Percentiles rank a stretch among this genome's conserved stretches.
Conservation (phyloP, 2,329 filamentous ascomycete species). For the Corinectria fuckeliana region DNA sequence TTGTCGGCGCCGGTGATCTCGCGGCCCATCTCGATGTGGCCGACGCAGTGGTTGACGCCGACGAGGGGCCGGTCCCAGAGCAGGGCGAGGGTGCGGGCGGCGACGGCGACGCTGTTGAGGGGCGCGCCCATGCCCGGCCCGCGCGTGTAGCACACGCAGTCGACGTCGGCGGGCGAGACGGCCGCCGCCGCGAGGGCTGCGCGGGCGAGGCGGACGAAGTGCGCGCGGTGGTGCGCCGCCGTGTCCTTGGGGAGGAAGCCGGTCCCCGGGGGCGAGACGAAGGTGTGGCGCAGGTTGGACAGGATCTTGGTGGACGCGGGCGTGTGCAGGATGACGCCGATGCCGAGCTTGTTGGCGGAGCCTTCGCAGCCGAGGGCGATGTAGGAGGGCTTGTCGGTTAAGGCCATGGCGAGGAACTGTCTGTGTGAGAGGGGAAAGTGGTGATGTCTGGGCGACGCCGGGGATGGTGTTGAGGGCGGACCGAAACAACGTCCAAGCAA, state of each 20-base stretch:
- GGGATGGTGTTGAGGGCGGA: neutral
- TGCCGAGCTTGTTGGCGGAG: constrained; percentile 96
- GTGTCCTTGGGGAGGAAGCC: constrained; percentile 98
- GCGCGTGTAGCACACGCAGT: constrained; percentile 94
- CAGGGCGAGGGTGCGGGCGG: constrained; percentile 79
- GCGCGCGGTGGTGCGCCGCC: constrained; percentile 85
- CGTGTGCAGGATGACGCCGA: constrained; percentile 87
- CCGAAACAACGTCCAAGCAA: neutral
- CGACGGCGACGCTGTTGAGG: constrained; percentile 83
- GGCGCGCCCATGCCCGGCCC: constrained; percentile 97
- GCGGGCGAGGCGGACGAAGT: constrained; percentile 83
- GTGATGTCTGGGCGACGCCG: neutral
- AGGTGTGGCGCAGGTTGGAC: constrained; percentile 94
- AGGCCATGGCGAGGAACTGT: constrained; percentile 24
- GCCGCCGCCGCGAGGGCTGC: constrained; percentile 76
- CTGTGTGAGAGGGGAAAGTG: neutral
- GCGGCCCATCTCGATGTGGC: constrained; percentile 98
- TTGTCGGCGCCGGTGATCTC: constrained; percentile 89
- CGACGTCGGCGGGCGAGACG: constrained; percentile 68
- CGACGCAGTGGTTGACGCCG: constrained; percentile 97
- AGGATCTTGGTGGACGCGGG: constrained; percentile 68
- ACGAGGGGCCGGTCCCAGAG: constrained; percentile 91
- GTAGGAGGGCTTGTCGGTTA: constrained; percentile 48
- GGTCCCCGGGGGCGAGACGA: constrained; percentile 86
- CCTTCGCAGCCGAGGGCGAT: constrained; percentile 76